Percentiles rank a stretch among this genome's conserved stretches.
These are phyloP conservation scores for Puccinia triticina DNA, from an alignment of 1,284 basidiomycete species.

Conservation along the genomic window DNA sequence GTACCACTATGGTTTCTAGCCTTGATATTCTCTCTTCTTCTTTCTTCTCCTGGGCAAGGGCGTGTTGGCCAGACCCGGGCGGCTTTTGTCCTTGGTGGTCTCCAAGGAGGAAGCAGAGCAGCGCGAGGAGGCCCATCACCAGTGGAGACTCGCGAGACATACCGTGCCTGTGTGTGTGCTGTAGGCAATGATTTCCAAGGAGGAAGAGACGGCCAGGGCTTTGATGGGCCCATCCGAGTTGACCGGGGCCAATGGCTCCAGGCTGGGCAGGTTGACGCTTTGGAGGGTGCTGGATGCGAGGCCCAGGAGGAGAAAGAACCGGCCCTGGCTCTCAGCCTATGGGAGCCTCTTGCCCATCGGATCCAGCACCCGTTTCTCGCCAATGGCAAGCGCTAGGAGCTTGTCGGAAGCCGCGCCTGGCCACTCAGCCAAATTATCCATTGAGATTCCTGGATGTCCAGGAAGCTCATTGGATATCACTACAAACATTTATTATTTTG, in stretches of 20 bases:
- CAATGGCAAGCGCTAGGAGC: background rate
- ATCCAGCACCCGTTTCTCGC: background rate
- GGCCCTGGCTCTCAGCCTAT: background rate
- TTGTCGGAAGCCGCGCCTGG: background rate
- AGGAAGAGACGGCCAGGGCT: background rate
- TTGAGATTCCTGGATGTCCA: too few species aligned
- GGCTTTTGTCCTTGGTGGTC: background rate
- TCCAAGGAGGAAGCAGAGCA: background rate
- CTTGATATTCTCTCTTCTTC: too few species aligned
- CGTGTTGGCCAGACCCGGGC: background rate
- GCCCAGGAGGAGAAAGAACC: background rate
- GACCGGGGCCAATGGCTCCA: background rate
- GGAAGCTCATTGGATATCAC: too few species aligned
- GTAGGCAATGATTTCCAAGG: background rate
- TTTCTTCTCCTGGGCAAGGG: too few species aligned
- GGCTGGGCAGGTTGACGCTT: constrained; percentile 2
- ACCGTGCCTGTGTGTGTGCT: constrained; percentile 2
- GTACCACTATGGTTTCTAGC: too few species aligned
- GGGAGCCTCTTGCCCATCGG: background rate
- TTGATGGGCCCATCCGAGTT: background rate
- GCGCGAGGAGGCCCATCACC: background rate
- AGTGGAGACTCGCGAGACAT: background rate
- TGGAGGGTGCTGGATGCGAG: constrained; percentile 23
- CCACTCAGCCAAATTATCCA: background rate
- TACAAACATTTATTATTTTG: too few species aligned